Evolutionary conservation across 768 basidiomycete genomes (phyloP), one percentile per base, ranked within the genome.

Genomic region (Lepiota venenata): DNA sequence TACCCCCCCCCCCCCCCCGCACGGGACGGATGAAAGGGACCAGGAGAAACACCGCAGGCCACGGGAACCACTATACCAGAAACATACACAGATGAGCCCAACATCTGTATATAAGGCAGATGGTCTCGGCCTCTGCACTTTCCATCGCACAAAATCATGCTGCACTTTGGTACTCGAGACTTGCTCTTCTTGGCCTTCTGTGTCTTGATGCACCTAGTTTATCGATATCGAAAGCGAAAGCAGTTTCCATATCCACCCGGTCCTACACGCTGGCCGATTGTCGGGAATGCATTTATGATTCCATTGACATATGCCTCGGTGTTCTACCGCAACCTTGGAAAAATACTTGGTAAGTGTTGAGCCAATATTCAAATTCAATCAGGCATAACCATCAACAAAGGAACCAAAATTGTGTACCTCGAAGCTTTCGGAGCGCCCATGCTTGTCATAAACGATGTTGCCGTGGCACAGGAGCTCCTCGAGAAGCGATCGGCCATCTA

Each of bases 401-500:
- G 50, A 44, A 44, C 50, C 1, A 49, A 56, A 38, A 54, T 57
- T 4, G 32, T 60, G 6, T 54, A 57, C 15, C 16, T 48, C 4
- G 46, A 49, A 3, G 41, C 45, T 7, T 18, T 50, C 21, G 53
- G 53, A 8, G 25, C 2, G 7, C 18, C 45, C 10, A 43, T 57
- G 2, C 6, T 60, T 16, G 18, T 60, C 22, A 29, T 60, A 9
- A 45, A 57, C 43, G 47, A 52, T n/a, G 3, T 55, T 14, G 32
- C 53, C 1, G 46, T 46, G 29, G 56, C 49, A 22, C 15, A 22
- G 2, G 56, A 51, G 5, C 56, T 60, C 9, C 18, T 60, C 12
- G 59, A 52, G 15, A 60, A 52, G 27, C 41, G 59, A 3, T 58
- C 57, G 2, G 49, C 32, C 1, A 37, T 49, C 10, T 60, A 60